Conservation (phyloP, 257 asterid species). For the Solanum pinnatisectum region DNA sequence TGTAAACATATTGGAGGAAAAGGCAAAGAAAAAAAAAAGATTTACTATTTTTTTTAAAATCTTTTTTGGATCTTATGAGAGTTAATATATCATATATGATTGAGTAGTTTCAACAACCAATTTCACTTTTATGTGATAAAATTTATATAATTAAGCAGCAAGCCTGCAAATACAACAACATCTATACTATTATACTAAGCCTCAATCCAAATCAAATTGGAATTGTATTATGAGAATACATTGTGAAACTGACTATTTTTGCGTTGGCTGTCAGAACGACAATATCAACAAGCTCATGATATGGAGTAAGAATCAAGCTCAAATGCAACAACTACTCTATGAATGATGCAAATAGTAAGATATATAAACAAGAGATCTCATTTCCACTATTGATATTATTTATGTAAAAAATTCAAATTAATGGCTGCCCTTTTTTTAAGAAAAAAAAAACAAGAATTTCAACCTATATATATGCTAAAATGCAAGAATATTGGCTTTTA, state of each 20-base stretch:
- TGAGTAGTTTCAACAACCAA: neutral
- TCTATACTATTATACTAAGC: neutral
- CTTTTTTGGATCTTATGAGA: neutral
- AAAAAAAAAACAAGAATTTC: conserved; percentile 2
- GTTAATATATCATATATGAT: neutral
- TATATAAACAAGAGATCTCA: neutral
- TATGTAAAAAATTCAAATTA: neutral
- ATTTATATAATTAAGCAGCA: neutral
- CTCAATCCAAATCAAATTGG: neutral
- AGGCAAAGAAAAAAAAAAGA: neutral
- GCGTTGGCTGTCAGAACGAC: neutral
- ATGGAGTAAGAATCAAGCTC: neutral
- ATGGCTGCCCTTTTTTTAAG: neutral
- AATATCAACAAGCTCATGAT: neutral
- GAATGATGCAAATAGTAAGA: neutral
- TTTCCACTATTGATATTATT: neutral
- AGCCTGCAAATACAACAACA: neutral
- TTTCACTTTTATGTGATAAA: neutral
- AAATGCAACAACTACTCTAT: neutral
- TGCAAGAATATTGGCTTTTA: neutral
- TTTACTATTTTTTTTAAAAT: neutral
- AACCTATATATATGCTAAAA: neutral
- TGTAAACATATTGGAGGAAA: neutral
- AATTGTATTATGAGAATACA: neutral
- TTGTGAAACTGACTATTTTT: neutral